Conservation (phyloP, 192 early-diverging fungal species). For the Anaeromyces robustus region DNA sequence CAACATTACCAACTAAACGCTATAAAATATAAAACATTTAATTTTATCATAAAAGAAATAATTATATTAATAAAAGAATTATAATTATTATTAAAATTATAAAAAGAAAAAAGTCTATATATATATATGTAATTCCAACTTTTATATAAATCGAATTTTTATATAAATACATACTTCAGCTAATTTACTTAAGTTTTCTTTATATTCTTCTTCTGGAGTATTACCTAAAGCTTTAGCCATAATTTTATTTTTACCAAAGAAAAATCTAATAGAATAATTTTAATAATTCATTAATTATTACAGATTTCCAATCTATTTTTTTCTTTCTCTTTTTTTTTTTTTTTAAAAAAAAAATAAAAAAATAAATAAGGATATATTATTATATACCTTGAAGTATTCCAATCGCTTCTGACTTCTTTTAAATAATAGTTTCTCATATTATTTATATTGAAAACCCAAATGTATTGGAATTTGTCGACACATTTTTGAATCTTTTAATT, state of each 20-base stretch:
- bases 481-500: slow-evolving; percentile 38
- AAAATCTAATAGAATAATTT: slow-evolving; percentile 50
- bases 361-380: too few relatives aligned
- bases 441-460: slow-evolving; percentile 73
- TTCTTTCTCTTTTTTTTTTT: too few relatives aligned
- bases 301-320: too few relatives aligned
- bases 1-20: slow-evolving; percentile 65
- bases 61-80: neutral
- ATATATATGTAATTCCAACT: too few relatives aligned
- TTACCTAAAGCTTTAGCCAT: slow-evolving; percentile 88
- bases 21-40: slow-evolving; percentile 8
- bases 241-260: slow-evolving; percentile 80
- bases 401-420: slow-evolving; percentile 62
- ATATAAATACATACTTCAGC: slow-evolving; percentile 9
- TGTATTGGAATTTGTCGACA: slow-evolving; percentile 48
- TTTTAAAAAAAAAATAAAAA: too few relatives aligned
- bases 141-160: too few relatives aligned
- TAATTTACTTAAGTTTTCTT: slow-evolving; percentile 39
- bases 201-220: slow-evolving; percentile 63
- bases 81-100: too few relatives aligned
- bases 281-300: neutral
- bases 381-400: slow-evolving; percentile 14
- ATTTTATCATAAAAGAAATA: too few relatives aligned
- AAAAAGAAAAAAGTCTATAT: too few relatives aligned
- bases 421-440: slow-evolving; percentile 91